Evolutionary conservation across 225 moss, liverwort and hornwort genomes (phyloP).

Genomic region (Sphagnum contortum): DNA sequence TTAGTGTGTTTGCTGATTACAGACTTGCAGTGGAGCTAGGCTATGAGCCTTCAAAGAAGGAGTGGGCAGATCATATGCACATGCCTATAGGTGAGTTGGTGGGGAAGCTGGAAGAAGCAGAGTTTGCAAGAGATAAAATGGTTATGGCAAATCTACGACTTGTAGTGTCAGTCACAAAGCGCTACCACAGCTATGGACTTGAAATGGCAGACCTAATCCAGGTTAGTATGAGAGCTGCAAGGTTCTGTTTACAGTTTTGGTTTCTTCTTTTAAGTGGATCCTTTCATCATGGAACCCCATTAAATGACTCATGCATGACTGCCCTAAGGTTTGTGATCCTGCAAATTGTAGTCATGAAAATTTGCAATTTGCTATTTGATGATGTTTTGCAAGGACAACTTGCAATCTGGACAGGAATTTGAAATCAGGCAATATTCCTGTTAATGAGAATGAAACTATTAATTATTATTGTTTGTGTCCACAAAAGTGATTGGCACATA

Average conservation of each 20-base stretch:
- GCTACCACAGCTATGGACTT: conserved; percentile 87
- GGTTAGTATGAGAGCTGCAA: conserved; percentile 22
- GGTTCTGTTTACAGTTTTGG: neutral
- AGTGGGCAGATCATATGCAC: conserved; percentile 72
- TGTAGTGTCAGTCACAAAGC: conserved; percentile 91
- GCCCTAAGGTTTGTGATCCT: too few species aligned
- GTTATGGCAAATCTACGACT: conserved; percentile 99
- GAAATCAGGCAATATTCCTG: too few species aligned
- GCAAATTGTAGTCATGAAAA: too few species aligned
- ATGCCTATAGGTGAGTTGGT: conserved; percentile 59
- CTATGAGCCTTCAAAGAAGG: conserved; percentile 65
- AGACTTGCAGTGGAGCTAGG: conserved; percentile 73
- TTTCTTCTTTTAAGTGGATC: neutral
- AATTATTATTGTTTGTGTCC: too few species aligned
- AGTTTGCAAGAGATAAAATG: conserved; percentile 96
- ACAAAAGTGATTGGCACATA: too few species aligned
- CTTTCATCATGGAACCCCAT: too few species aligned
- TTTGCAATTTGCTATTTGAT: too few species aligned
- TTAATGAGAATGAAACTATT: too few species aligned
- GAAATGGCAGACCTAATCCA: conserved; percentile 96
- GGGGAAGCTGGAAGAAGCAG: conserved; percentile 71
- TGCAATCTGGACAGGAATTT: too few species aligned
- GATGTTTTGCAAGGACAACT: too few species aligned
- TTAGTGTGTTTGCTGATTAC: conserved; percentile 2
- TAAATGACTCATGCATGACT: too few species aligned